These are phyloP conservation scores for Paramyrothecium roridum DNA, from an alignment of 2,329 filamentous ascomycete species.

Conservation along the genomic window DNA sequence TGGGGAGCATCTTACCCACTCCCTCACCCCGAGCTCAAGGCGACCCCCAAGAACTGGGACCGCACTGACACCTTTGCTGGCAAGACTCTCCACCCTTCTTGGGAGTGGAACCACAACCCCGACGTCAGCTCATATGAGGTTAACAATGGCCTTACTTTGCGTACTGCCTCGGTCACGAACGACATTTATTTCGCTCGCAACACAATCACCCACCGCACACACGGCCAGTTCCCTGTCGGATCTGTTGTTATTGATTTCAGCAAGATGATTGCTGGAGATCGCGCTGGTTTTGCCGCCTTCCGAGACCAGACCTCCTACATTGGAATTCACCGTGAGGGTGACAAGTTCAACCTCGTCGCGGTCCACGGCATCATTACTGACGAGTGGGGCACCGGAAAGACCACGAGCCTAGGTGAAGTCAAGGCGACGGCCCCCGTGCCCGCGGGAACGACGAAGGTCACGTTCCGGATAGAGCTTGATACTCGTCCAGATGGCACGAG, in stretches of 20 bases:
- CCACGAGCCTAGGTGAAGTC: slow-evolving; percentile 12
- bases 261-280: slow-evolving; percentile 48
- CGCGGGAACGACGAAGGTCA: slow-evolving; percentile 12
- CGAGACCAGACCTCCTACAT: slow-evolving; percentile 52
- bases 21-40: slow-evolving; percentile 17
- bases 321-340: slow-evolving; percentile 38
- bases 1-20: slow-evolving; percentile 45
- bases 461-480: slow-evolving; percentile 19
- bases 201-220: slow-evolving; percentile 43
- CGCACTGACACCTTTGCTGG: slow-evolving; percentile 45
- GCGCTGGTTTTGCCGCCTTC: slow-evolving; percentile 49
- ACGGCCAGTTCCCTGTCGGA: slow-evolving; percentile 40
- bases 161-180: slow-evolving; percentile 47
- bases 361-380: slow-evolving; percentile 36
- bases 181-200: slow-evolving; percentile 47
- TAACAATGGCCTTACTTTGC: slow-evolving; percentile 40
- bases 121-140: slow-evolving; percentile 44
- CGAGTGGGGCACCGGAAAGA: slow-evolving; percentile 16
- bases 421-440: slow-evolving; percentile 15
- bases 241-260: slow-evolving; percentile 48
- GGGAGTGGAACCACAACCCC: slow-evolving; percentile 64
- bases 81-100: slow-evolving; percentile 36
- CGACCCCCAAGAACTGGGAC: slow-evolving; percentile 16
- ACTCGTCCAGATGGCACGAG: slow-evolving; percentile 15
- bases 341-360: slow-evolving; percentile 24